A percentile compares a stretch with the other conserved stretches of the same genome.
Conservation (phyloP, 2,329 filamentous ascomycete genomes). For the Didymosphaeria variabile region DNA sequence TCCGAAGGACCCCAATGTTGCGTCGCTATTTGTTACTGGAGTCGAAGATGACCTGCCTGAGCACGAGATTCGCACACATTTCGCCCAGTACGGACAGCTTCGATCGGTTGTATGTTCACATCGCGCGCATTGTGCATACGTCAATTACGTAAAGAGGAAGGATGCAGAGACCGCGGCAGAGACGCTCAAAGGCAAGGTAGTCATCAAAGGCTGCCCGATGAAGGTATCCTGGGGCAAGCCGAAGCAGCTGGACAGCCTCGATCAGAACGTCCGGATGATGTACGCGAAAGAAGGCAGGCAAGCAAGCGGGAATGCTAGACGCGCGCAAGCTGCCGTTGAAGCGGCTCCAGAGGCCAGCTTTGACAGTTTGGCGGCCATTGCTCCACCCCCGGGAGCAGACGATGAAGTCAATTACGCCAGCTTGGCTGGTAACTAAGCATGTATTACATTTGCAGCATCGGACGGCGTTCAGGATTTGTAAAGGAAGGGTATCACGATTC, state of each 20-base stretch:
- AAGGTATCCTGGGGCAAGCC: constrained; percentile 93
- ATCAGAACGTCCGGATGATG: constrained; percentile 81
- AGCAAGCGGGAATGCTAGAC: constrained; percentile 35
- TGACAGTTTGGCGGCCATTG: constrained; percentile 62
- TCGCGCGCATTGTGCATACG: constrained; percentile 94
- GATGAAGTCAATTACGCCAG: constrained; percentile 88
- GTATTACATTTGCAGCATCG: constrained; percentile 19
- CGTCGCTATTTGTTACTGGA: constrained; percentile 92
- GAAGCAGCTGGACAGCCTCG: constrained; percentile 89
- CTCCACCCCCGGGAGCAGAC: constrained; percentile 79
- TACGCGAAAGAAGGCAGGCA: constrained; percentile 80
- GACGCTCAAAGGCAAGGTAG: constrained; percentile 84
- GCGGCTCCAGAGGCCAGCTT: constrained; percentile 53
- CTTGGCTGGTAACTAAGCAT: constrained; percentile 76
- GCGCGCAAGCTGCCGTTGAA: constrained; percentile 52
- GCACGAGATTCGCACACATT: constrained; percentile 88
- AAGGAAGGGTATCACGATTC: constrained; percentile 44
- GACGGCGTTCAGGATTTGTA: constrained; percentile 34
- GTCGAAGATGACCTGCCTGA: constrained; percentile 97
- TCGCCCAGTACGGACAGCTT: constrained; percentile 86
- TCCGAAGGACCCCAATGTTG: constrained; percentile 84
- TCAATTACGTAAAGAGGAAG: constrained; percentile 89
- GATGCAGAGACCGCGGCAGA: constrained; percentile 86
- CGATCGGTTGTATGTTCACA: constrained; percentile 95
- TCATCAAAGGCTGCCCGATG: constrained; percentile 90